Conservation (phyloP, 2,329 filamentous ascomycete genomes). For the Fusarium sp. region DNA sequence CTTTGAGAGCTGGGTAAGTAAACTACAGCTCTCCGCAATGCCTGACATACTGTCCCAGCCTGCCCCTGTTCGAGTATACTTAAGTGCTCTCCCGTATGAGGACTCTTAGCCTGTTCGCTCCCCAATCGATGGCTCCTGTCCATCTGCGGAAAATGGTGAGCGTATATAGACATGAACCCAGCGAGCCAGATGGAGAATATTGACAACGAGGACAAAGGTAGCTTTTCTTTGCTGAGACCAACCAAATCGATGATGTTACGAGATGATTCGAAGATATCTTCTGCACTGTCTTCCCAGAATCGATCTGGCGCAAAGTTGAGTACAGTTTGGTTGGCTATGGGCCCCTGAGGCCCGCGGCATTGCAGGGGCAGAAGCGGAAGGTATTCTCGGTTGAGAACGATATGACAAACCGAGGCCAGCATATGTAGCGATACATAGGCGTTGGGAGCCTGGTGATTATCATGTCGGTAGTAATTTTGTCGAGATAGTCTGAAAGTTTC, state of each 20-base stretch:
- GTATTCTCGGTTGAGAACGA: constrained; percentile 5
- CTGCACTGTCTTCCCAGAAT: constrained; percentile 1
- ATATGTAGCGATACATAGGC: constrained; percentile 3
- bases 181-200: constrained; percentile 74
- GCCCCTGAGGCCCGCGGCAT: not conserved
- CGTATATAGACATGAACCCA: constrained; percentile 72
- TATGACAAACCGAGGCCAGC: constrained; percentile 1
- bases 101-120: not conserved
- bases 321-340: not conserved
- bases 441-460: constrained; percentile 56
- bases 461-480: constrained; percentile 17
- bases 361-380: not conserved
- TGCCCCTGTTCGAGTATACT: constrained; percentile 5
- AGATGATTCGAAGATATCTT: constrained; percentile 56
- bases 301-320: not conserved
- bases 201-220: constrained; percentile 74
- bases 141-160: constrained; percentile 74
- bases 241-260: constrained; percentile 72
- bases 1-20: constrained; percentile 27
- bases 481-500: constrained; percentile 65
- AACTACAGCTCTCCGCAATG: constrained; percentile 18
- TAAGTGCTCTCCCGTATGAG: not conserved
- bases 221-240: constrained; percentile 66
- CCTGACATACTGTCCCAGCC: constrained; percentile 22
- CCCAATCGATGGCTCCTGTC: constrained; percentile 56